These are phyloP conservation scores for Panellus pusillus DNA, from an alignment of 768 basidiomycete genomes.

Conservation along the genomic window DNA sequence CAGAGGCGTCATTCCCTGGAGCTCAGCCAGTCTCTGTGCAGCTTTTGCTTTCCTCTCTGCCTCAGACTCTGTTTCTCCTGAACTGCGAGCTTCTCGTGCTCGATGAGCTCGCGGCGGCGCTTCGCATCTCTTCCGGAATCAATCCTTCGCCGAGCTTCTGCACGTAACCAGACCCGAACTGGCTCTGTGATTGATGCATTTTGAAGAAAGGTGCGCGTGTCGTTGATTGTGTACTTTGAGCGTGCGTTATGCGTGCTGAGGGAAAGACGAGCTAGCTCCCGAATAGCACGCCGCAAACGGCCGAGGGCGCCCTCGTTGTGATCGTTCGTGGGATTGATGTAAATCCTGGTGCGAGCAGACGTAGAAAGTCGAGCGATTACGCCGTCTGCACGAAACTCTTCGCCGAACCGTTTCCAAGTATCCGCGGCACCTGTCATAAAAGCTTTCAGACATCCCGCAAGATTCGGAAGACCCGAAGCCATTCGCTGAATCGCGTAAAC, in stretches of 20 bases:
- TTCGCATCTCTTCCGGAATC: too few species aligned
- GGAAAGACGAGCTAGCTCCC: background rate
- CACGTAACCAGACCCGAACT: too few species aligned
- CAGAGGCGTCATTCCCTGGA: too few species aligned
- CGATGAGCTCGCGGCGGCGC: too few species aligned
- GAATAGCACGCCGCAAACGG: constrained; percentile 1
- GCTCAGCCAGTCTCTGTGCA: too few species aligned
- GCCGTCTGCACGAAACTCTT: constrained; percentile 23
- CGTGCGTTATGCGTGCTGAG: background rate
- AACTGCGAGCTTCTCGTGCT: too few species aligned
- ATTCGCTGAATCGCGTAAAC: constrained; percentile 8
- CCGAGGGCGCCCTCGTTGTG: constrained; percentile 27
- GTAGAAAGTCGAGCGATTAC: constrained; percentile 6
- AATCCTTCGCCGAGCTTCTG: too few species aligned
- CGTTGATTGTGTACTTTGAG: background rate
- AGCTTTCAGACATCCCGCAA: constrained; percentile 16
- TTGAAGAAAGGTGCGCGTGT: too few species aligned
- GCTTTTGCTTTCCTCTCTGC: too few species aligned
- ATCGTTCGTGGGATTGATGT: constrained; percentile 26
- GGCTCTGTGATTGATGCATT: too few species aligned
- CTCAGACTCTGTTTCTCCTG: too few species aligned
- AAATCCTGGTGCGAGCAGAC: constrained; percentile 6
- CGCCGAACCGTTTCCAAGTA: constrained; percentile 24
- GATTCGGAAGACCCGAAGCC: background rate
- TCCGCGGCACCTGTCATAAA: constrained; percentile 27